Evolutionary conservation across 139 green algal genomes (phyloP).

Genomic region (Bryopsis sp.): DNA sequence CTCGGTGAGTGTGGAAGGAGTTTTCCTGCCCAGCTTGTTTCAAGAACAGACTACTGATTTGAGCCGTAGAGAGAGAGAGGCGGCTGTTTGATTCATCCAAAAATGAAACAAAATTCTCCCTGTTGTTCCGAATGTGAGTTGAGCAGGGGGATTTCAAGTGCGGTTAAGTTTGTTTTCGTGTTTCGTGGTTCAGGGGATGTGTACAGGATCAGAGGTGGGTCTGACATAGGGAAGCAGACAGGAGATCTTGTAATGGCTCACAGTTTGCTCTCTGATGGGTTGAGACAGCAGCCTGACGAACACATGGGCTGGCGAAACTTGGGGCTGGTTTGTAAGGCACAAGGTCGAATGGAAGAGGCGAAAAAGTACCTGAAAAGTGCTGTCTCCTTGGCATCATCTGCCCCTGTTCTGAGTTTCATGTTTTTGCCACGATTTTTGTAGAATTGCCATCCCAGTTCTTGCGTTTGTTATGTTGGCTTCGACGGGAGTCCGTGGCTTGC

Average conservation of each 20-base stretch:
- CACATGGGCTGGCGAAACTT: slow-evolving; percentile 6
- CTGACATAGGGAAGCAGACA: not conserved
- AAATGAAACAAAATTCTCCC: no score
- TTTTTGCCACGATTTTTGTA: slow-evolving; percentile 12
- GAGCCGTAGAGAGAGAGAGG: no score
- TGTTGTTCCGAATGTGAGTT: not conserved
- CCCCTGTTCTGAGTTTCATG: slow-evolving; percentile 11
- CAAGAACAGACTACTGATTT: no score
- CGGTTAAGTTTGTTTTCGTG: not conserved
- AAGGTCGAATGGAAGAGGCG: slow-evolving; percentile 9
- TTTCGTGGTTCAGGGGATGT: not conserved
- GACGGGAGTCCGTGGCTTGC: no score
- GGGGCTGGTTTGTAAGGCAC: slow-evolving; percentile 14
- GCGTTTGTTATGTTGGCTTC: no score
- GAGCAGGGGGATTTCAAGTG: not conserved
- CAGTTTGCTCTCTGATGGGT: slow-evolving; percentile 2
- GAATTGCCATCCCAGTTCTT: no score
- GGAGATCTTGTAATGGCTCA: slow-evolving; percentile 8
- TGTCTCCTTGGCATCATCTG: not conserved
- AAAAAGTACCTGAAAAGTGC: slow-evolving; percentile 13
- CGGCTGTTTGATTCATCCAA: no score
- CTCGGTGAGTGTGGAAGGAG: not conserved
- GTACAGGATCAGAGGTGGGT: not conserved
- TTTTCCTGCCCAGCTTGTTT: no score
- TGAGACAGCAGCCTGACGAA: not conserved